A percentile compares a stretch with the other conserved stretches of the same genome.
phyloP scores from a whole-genome alignment of 83 land plant genomes.

The Diphasiastrum complanatum region DNA sequence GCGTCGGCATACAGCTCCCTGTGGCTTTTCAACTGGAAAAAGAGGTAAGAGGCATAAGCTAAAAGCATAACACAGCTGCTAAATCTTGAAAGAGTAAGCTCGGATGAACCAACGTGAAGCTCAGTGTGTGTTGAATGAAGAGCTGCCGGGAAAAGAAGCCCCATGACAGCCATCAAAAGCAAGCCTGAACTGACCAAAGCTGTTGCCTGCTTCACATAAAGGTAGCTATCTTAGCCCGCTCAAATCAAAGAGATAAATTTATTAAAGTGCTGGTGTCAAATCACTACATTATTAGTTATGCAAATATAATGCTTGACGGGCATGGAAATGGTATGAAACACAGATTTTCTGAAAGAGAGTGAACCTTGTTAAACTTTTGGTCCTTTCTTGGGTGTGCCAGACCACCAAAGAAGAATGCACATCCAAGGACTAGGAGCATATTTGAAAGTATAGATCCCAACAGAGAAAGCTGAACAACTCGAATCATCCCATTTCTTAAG shows the following conservation, averaged over 20 bases:
- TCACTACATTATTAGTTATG: no score
- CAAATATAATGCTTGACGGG: not conserved
- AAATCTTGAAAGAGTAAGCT: slow-evolving; percentile 78
- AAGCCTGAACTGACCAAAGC: slow-evolving; percentile 58
- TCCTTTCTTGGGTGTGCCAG: slow-evolving; percentile 44
- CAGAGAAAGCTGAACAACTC: slow-evolving; percentile 87
- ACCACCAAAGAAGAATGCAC: slow-evolving; percentile 84
- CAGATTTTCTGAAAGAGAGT: not conserved
- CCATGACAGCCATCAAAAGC: slow-evolving; percentile 74
- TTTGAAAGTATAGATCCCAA: slow-evolving; percentile 92
- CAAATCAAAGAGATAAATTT: no score
- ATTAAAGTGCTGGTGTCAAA: no score
- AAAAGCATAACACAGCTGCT: slow-evolving; percentile 84
- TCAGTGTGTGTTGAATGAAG: slow-evolving; percentile 74
- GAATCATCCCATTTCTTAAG: slow-evolving; percentile 63
- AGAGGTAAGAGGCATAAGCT: slow-evolving; percentile 75
- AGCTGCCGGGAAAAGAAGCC: slow-evolving; percentile 69
- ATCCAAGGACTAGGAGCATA: slow-evolving; percentile 88
- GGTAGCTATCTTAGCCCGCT: no score
- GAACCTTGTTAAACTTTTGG: slow-evolving; percentile 81
- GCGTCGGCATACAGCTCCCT: slow-evolving; percentile 28
- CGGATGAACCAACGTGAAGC: slow-evolving; percentile 47
- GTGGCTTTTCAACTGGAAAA: slow-evolving; percentile 71
- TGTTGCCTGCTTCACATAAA: slow-evolving; percentile 40
- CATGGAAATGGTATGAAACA: slow-evolving; percentile 1